Conservation (phyloP, 2,329 filamentous ascomycete species). For the Grosmannia clavigera region DNA sequence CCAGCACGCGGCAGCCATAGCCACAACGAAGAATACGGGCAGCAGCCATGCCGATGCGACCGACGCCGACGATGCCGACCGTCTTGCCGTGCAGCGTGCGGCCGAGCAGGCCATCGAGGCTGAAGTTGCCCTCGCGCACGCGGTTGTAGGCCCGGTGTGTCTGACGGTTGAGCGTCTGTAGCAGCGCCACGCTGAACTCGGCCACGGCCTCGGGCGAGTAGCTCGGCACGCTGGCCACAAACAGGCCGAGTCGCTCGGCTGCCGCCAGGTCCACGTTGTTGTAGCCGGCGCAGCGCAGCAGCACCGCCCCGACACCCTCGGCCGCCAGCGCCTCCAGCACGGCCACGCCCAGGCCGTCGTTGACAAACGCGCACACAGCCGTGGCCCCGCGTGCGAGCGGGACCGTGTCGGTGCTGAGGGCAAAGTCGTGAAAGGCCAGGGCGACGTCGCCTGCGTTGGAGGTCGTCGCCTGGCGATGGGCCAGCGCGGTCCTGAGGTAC, state of each 20-base stretch:
- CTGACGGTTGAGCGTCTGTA: conserved; percentile 55
- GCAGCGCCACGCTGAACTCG: conserved; percentile 55
- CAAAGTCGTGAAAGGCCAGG: conserved; percentile 45
- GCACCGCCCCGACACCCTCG: conserved; percentile 42
- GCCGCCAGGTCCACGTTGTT: conserved; percentile 52
- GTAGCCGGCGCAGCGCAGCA: conserved; percentile 56
- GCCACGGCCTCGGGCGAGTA: conserved; percentile 60
- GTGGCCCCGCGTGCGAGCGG: conserved; percentile 36
- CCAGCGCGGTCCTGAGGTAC: conserved; percentile 27
- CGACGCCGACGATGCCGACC: conserved; percentile 53
- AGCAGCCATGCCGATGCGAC: conserved; percentile 50
- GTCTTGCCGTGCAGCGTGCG: conserved; percentile 51
- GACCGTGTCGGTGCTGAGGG: conserved; percentile 43
- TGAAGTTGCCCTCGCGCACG: conserved; percentile 57
- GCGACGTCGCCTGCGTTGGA: conserved; percentile 16
- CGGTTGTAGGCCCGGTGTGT: conserved; percentile 57
- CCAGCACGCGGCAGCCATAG: conserved; percentile 51
- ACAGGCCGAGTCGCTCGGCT: conserved; percentile 41
- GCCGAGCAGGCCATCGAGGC: conserved; percentile 50
- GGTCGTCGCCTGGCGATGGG: conserved; percentile 20
- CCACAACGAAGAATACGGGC: conserved; percentile 49
- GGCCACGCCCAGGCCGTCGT: conserved; percentile 40
- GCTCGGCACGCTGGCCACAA: conserved; percentile 53
- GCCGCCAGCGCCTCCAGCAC: conserved; percentile 39
- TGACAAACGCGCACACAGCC: conserved; percentile 58